Evolutionary conservation across 1,139 yeast genomes (phyloP).

Genomic region (Blastobotrys proliferans): DNA sequence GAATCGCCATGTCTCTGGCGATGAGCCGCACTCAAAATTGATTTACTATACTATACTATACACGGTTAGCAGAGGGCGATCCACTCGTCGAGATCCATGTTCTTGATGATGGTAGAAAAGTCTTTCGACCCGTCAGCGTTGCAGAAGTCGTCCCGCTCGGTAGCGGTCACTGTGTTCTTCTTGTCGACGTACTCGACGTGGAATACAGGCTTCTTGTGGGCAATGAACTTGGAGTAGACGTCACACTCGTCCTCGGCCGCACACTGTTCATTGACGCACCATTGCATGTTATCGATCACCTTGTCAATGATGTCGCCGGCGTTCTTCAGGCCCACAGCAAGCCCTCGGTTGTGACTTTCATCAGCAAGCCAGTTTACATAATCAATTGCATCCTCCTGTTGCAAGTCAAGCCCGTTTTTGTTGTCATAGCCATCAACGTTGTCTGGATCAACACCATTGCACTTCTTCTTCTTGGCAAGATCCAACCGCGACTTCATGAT

Average conservation of each 20-base stretch:
- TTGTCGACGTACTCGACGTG: constrained; percentile 17
- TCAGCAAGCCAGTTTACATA: constrained; percentile 19
- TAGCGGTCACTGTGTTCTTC: constrained; percentile 11
- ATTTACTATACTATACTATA: no score
- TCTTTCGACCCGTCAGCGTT: constrained; percentile 4
- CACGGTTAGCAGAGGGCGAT: constrained; percentile 6
- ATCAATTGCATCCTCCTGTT: constrained; percentile 15
- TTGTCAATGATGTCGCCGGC: constrained; percentile 17
- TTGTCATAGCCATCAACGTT: constrained; percentile 22
- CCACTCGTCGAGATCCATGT: constrained; percentile 19
- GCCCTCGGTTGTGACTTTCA: constrained; percentile 17
- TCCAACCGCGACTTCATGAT: constrained; percentile 20
- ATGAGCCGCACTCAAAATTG: no score
- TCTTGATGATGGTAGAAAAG: constrained; percentile 17
- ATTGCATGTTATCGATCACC: constrained; percentile 19
- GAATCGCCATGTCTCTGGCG: no score
- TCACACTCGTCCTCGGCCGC: constrained; percentile 20
- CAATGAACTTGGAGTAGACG: constrained; percentile 10
- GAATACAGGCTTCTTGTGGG: constrained; percentile 16
- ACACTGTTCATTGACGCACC: constrained; percentile 23
- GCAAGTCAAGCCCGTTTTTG: constrained; percentile 19
- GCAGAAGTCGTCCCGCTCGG: constrained; percentile 12
- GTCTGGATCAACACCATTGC: constrained; percentile 24
- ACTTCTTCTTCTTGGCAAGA: constrained; percentile 18
- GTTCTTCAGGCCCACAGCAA: constrained; percentile 22